These are phyloP conservation scores for Paramarasmius palmivorus DNA, from an alignment of 1,284 basidiomycete species.

Conservation along the genomic window DNA sequence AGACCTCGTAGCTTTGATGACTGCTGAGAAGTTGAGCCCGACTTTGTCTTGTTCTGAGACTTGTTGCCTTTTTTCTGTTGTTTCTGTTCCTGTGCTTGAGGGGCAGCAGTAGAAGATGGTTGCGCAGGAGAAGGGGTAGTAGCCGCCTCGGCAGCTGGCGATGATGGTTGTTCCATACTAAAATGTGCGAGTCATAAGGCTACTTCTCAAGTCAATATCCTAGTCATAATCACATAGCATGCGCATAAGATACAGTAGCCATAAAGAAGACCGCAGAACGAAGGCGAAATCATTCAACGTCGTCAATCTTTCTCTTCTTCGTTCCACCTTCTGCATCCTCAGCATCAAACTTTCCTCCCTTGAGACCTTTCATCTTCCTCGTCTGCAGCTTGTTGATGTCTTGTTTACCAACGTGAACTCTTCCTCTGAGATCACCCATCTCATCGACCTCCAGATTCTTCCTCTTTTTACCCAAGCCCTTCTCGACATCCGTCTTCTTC, in stretches of 20 bases:
- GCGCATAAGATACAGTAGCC: neutral
- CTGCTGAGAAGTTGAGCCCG: neutral
- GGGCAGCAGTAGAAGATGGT: neutral
- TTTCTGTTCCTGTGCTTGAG: neutral
- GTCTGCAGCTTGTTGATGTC: slow-evolving; percentile 87
- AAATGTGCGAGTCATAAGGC: too few relatives aligned
- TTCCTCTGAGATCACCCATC: slow-evolving; percentile 95
- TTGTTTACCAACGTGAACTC: slow-evolving; percentile 89
- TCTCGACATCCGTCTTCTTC: slow-evolving; percentile 83
- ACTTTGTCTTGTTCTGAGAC: neutral
- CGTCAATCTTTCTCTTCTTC: neutral
- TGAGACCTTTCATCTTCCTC: slow-evolving; percentile 91
- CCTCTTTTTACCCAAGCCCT: slow-evolving; percentile 87
- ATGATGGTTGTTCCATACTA: too few relatives aligned
- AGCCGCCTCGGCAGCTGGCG: too few relatives aligned
- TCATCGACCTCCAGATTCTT: slow-evolving; percentile 97
- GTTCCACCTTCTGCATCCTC: slow-evolving; percentile 2
- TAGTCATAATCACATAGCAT: too few relatives aligned
- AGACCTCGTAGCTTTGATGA: slow-evolving; percentile 44
- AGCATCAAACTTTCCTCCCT: slow-evolving; percentile 33
- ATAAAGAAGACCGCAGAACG: neutral
- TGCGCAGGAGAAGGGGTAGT: too few relatives aligned
- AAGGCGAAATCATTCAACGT: too few relatives aligned
- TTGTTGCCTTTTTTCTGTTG: neutral
- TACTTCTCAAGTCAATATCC: too few relatives aligned